Base-by-base conservation (phyloP, 208 protist species). In the Acanthamoeba divionensis region DNA sequence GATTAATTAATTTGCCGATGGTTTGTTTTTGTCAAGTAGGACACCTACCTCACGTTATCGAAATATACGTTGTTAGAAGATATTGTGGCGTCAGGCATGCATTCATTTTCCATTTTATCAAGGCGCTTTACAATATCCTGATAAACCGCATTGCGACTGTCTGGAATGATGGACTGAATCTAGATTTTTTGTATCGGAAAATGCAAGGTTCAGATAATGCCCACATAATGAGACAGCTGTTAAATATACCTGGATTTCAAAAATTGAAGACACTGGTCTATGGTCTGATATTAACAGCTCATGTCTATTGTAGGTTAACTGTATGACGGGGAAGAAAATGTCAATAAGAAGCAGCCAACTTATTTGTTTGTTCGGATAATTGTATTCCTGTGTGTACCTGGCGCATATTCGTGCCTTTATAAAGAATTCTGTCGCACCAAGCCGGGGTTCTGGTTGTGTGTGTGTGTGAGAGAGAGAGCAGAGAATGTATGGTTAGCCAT, bases 381-480 rank as follows among this genome's bases (percentile, higher is more conserved):
- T 60, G 21, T 60, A 60, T 21, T 21, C n/a, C 21, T 60, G 52
- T 21, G 21, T 21, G n/a, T n/a, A n/a, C n/a, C n/a, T n/a, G n/a
- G n/a, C n/a, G n/a, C 52, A 87, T 71, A 29, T 71, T 87, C n/a
- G 62, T 29, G 60, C 83, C 48, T 71, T 33, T 63, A 75, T 89
- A 96, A 21, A 96, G 52, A 9, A 97, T 83, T 29, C 95, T 67
- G 80, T 97, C 95, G 77, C 92, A 95, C 94, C 94, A 97, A 2
- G 95, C 94, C n/a, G 95, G 95, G 13, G 79, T 90, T 67, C 90
- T 96, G 95, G 44, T 95, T 92, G 26, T 45, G 26, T 65, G 44
- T 10, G 12, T 24, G 15, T n/a, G 31, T 21, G 36, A 89, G n/a
- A n/a, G n/a, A n/a, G n/a, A n/a, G n/a, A n/a, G n/a, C n/a, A n/a